Evolutionary conservation across 225 moss, liverwort and hornwort genomes (phyloP), one percentile per base, ranked within the genome.

Genomic region (Ulota crispa): DNA sequence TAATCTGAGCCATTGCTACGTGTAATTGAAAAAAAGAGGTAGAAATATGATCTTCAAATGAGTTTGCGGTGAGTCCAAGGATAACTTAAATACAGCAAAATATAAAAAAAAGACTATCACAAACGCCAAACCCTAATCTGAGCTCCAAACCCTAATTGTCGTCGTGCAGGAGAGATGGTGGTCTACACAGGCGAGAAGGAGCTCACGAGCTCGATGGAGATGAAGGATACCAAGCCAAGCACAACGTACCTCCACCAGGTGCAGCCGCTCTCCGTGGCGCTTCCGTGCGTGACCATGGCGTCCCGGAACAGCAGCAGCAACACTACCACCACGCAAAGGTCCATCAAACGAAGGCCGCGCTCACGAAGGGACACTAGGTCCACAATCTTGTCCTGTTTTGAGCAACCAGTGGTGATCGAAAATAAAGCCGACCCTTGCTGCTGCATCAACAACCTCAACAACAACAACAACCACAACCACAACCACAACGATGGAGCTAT

Each of bases 261-360:
- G n/a, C n/a, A n/a, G 12, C 84, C 86, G 14, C 86, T 90, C 26
- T 88, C 89, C 0, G 85, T 87, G 53, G 87, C 87, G 8, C 74
- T 87, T 21, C 92, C 83, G 30, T 91, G 89, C 87, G 87, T 92
- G 59, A 82, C 93, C 10, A 86, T 93, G 76, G 82, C 90, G n/a
- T 89, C 94, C 4, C 92, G 91, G 41, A 88, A 86, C 27, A 80
- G 86, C 3, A 69, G 59, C 37, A 85, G 45, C 13, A 45, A 2
- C 9, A 39, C 68, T 14, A 85, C 81, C 61, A 81, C 86, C 16
- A 82, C 82, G 3, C 74, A 73, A 55, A 37, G 94, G 80, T 95
- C 94, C 30, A 90, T 94, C 60, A 99, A 95, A 68, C 91, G 98
- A 70, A 93, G 98, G 78, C 98, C 98, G 41, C 89, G 98, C 45